Conservation (phyloP, 2,329 filamentous ascomycete species). For the Trichophyton simii region DNA sequence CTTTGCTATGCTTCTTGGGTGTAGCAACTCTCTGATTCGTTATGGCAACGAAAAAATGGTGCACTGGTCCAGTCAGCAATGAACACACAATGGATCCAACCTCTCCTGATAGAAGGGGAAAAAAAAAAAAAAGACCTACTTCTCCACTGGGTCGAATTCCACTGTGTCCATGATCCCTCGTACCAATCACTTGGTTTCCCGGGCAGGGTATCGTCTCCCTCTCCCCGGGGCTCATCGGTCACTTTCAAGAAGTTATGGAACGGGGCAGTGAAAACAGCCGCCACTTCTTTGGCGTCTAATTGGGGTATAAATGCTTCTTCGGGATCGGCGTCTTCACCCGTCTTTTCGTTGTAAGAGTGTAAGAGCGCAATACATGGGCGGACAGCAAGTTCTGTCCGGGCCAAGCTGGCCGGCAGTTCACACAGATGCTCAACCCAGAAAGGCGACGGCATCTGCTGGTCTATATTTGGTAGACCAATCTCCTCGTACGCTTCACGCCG, state of each 20-base stretch:
- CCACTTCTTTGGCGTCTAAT: conserved; percentile 80
- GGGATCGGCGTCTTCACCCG: conserved; percentile 38
- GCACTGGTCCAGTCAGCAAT: conserved; percentile 41
- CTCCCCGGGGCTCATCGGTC: conserved; percentile 42
- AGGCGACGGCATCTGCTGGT: conserved; percentile 56
- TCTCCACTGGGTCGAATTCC: conserved; percentile 65
- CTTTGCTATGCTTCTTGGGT: conserved; percentile 34
- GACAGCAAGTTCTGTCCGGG: conserved; percentile 60
- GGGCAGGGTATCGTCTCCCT: conserved; percentile 28
- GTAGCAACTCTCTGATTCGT: conserved; percentile 56
- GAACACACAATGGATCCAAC: background rate
- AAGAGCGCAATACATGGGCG: conserved; percentile 68
- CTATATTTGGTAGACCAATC: conserved; percentile 65
- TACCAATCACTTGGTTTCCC: conserved; percentile 60
- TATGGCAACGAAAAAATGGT: conserved; percentile 84
- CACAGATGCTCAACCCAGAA: conserved; percentile 83
- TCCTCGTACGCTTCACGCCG: conserved; percentile 85
- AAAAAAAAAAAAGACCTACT: conserved; percentile 25
- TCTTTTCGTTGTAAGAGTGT: conserved; percentile 44
- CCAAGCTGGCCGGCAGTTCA: conserved; percentile 63
- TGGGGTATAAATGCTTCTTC: conserved; percentile 64
- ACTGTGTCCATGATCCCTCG: conserved; percentile 66
- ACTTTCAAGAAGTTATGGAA: conserved; percentile 67
- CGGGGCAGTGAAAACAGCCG: conserved; percentile 81
- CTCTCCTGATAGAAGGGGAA: background rate